Conservation (phyloP, 805 yeast genomes). For the Groenewaldozyma salmanticensis region DNA sequence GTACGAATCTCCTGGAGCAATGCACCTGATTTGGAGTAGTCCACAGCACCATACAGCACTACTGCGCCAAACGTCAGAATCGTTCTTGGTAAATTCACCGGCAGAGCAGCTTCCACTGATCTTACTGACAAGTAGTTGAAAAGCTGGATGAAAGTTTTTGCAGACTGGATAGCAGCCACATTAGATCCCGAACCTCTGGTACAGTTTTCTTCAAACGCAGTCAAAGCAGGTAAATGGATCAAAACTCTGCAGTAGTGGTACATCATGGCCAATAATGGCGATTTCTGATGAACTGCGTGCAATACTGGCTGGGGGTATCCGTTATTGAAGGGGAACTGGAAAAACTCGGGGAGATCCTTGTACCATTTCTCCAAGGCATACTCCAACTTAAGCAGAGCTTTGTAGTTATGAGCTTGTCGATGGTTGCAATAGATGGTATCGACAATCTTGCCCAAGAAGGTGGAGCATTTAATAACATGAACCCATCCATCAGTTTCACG, state of each 20-base stretch:
- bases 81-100: constrained; percentile 20
- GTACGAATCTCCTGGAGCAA: constrained; percentile 59
- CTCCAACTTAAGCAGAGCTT: constrained; percentile 34
- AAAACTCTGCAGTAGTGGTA: constrained; percentile 56
- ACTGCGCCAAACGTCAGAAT: constrained; percentile 19
- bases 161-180: constrained; percentile 25
- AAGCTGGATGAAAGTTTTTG: constrained; percentile 24
- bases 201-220: constrained; percentile 14
- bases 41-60: constrained; percentile 50
- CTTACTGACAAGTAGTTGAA: constrained; percentile 20
- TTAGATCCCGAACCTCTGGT: constrained; percentile 21
- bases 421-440: constrained; percentile 36
- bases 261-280: constrained; percentile 40
- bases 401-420: constrained; percentile 15
- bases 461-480: constrained; percentile 35
- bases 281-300: constrained; percentile 22
- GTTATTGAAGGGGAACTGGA: constrained; percentile 46
- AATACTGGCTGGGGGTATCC: constrained; percentile 22
- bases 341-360: constrained; percentile 49
- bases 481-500: constrained; percentile 18
- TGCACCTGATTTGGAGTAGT: constrained; percentile 76
- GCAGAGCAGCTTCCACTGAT: constrained; percentile 21
- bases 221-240: constrained; percentile 47
- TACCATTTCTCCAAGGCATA: constrained; percentile 73
- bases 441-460: constrained; percentile 62